These are phyloP conservation scores for Coccinonectria pachysandricola DNA, from an alignment of 2,329 filamentous ascomycete genomes.

Conservation along the genomic window DNA sequence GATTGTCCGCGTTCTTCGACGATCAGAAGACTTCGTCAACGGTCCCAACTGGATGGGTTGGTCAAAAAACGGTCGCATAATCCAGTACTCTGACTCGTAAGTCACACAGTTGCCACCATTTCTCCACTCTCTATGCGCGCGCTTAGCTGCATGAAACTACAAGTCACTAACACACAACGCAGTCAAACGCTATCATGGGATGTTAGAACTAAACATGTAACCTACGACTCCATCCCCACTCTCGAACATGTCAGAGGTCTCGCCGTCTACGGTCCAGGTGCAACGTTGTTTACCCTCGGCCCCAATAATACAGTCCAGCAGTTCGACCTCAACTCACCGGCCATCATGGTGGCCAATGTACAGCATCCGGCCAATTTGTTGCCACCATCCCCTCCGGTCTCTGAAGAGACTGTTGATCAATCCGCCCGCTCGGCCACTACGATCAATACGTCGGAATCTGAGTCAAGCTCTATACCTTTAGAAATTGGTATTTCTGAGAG, in stretches of 20 bases:
- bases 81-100: constrained; percentile 86
- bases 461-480: constrained; percentile 43
- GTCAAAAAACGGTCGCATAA: constrained; percentile 95
- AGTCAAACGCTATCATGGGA: constrained; percentile 94
- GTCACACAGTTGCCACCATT: constrained; percentile 27
- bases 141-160: constrained; percentile 28
- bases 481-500: constrained; percentile 57
- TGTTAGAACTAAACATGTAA: constrained; percentile 94
- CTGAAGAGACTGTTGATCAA: constrained; percentile 56
- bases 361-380: constrained; percentile 74
- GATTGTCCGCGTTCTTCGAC: constrained; percentile 77
- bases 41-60: constrained; percentile 94
- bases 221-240: constrained; percentile 79
- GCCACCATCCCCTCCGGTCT: constrained; percentile 74
- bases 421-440: constrained; percentile 35
- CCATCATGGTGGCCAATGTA: constrained; percentile 72
- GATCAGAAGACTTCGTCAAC: constrained; percentile 59
- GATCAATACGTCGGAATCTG: constrained; percentile 42
- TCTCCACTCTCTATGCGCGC: constrained; percentile 32
- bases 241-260: constrained; percentile 72
- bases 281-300: constrained; percentile 84
- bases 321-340: constrained; percentile 80
- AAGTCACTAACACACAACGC: constrained; percentile 23
- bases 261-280: constrained; percentile 79
- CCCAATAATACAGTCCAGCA: constrained; percentile 86